Conservation (phyloP, 2,329 filamentous ascomycete genomes). For the Paraphaeosphaeria sporulosa region DNA sequence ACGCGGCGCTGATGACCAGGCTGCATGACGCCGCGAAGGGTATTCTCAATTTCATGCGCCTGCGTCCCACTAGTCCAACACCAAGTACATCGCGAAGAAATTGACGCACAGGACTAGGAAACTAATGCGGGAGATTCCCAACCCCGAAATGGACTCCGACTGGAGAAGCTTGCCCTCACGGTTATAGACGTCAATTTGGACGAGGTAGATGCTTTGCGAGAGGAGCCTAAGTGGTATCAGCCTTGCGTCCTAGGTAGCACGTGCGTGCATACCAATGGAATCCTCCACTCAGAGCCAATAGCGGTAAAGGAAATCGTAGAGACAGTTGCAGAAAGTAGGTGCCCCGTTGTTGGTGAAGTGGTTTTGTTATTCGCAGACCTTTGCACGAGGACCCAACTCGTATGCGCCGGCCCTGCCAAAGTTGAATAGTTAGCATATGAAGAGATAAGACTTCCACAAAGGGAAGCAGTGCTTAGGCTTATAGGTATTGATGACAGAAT, state of each 20-base stretch:
- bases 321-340: constrained; percentile 52
- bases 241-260: too few relatives aligned
- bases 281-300: constrained; percentile 36
- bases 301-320: constrained; percentile 43
- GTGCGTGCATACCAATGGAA: constrained; percentile 46
- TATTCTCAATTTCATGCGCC: constrained; percentile 76
- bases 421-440: too few relatives aligned
- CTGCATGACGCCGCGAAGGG: constrained; percentile 80
- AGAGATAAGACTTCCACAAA: too few relatives aligned
- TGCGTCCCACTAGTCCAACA: constrained; percentile 66
- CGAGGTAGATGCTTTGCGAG: constrained; percentile 41
- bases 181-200: constrained; percentile 29
- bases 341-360: constrained; percentile 41
- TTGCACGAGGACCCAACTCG: constrained; percentile 52
- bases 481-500: too few relatives aligned
- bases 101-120: constrained; percentile 17
- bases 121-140: constrained; percentile 22
- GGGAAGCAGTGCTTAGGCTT: too few relatives aligned
- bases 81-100: constrained; percentile 16
- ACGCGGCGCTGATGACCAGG: constrained; percentile 26
- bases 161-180: background rate
- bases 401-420: constrained; percentile 40
- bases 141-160: constrained; percentile 10
- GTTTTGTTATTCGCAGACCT: constrained; percentile 44
- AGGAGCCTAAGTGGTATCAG: too few relatives aligned